Evolutionary conservation across 2,329 filamentous ascomycete genomes (phyloP).

Genomic region (Cordyceps pruinosa): DNA sequence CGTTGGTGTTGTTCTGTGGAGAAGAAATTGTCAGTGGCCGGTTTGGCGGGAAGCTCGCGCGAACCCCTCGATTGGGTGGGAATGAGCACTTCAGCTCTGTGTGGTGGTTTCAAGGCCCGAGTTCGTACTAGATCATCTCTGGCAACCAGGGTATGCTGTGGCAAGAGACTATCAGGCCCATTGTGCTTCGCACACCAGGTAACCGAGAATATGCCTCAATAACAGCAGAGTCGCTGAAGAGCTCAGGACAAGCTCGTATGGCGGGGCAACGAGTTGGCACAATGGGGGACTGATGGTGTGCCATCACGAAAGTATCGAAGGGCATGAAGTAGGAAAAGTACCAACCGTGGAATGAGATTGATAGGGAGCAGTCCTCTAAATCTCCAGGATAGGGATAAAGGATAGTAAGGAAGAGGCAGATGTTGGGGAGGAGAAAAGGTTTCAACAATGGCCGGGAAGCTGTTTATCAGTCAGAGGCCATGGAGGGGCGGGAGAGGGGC

Average conservation of each 20-base stretch:
- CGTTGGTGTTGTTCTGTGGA: background rate
- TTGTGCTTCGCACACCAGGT: background rate
- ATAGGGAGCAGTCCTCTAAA: background rate
- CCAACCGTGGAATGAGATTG: background rate
- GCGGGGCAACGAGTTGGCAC: background rate
- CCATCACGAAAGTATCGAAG: background rate
- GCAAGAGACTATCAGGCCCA: background rate
- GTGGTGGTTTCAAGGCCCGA: background rate
- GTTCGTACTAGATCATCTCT: background rate
- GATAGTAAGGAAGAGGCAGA: slow-evolving; percentile 1
- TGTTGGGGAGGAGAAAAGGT: slow-evolving; percentile 12
- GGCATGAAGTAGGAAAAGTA: background rate
- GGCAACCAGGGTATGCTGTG: background rate
- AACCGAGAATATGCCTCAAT: slow-evolving; percentile 19
- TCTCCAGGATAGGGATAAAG: background rate
- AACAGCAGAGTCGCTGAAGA: slow-evolving; percentile 4
- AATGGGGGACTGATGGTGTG: slow-evolving; percentile 11
- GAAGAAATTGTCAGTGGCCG: background rate
- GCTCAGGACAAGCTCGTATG: background rate
- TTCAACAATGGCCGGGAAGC: slow-evolving; percentile 7
- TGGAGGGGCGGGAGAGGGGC: slow-evolving; percentile 11
- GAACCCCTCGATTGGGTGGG: background rate
- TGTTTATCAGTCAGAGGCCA: slow-evolving; percentile 3
- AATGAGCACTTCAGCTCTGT: background rate
- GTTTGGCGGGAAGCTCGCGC: background rate